Percentiles rank a stretch among this genome's conserved stretches.
Evolutionary conservation across 768 basidiomycete species (phyloP).

Genomic region (Phlegmacium glaucopus): DNA sequence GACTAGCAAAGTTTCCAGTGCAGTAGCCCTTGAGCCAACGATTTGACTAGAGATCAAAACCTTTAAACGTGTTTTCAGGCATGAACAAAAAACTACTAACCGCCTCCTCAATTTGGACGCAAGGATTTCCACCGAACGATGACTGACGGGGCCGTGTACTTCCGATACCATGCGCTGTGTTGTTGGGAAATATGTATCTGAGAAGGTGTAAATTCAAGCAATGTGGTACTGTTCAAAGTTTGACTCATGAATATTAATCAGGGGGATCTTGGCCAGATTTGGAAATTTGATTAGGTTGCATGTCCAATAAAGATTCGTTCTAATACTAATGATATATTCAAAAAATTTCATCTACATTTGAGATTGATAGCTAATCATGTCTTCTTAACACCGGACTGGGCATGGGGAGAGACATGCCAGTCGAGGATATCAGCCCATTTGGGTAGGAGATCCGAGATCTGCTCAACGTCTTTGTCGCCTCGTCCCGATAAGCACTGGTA

Average conservation of each 20-base stretch:
- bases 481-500: slow-evolving; percentile 87
- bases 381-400: not conserved
- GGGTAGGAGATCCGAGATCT: slow-evolving; percentile 91
- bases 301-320: too few relatives aligned
- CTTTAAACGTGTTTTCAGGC: slow-evolving; percentile 8
- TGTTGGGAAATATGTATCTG: not conserved
- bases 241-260: slow-evolving; percentile 19
- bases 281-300: too few relatives aligned
- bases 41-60: slow-evolving; percentile 61
- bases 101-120: slow-evolving; percentile 69
- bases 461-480: slow-evolving; percentile 97
- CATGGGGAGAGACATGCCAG: slow-evolving; percentile 72
- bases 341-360: too few relatives aligned
- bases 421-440: slow-evolving; percentile 94
- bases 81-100: slow-evolving; percentile 39
- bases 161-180: slow-evolving; percentile 38
- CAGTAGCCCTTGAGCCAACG: slow-evolving; percentile 85
- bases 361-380: too few relatives aligned
- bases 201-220: not conserved
- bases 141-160: slow-evolving; percentile 35
- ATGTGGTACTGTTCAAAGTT: slow-evolving; percentile 3
- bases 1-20: slow-evolving; percentile 85
- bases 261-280: too few relatives aligned
- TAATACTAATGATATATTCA: too few relatives aligned
- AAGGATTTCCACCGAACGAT: slow-evolving; percentile 64